Conservation (phyloP, 768 basidiomycete species). For the Jaapia argillacea region DNA sequence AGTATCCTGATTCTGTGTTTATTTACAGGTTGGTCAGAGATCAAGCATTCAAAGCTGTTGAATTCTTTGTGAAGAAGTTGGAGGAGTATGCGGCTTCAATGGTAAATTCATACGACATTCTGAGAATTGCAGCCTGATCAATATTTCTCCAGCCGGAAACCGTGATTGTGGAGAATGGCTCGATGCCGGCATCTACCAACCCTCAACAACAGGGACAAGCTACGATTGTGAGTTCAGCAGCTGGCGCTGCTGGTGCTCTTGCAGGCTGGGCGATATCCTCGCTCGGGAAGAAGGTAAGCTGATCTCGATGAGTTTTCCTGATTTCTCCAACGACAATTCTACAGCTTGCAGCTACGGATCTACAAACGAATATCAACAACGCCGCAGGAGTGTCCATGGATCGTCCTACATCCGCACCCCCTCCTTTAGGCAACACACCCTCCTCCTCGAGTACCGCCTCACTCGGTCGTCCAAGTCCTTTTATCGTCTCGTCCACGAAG, state of each 20-base stretch:
- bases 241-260: conserved; percentile 84
- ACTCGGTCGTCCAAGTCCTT: conserved; percentile 8
- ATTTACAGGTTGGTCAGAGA: conserved; percentile 79
- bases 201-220: conserved; percentile 19
- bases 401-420: conserved; percentile 34
- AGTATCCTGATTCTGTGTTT: no score
- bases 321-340: neutral
- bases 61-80: conserved; percentile 76
- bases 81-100: conserved; percentile 73
- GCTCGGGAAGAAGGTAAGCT: conserved; percentile 67
- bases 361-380: conserved; percentile 56
- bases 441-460: neutral
- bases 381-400: conserved; percentile 22
- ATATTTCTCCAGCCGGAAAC: conserved; percentile 43
- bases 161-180: conserved; percentile 17
- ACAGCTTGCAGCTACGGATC: conserved; percentile 62
- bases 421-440: conserved; percentile 10
- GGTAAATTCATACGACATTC: conserved; percentile 36
- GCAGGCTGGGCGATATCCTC: conserved; percentile 97
- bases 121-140: neutral
- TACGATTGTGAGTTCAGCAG: conserved; percentile 72
- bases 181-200: conserved; percentile 9
- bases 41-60: conserved; percentile 91
- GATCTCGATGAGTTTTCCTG: neutral
- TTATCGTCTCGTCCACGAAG: no score